phyloP scores from a whole-genome alignment of 164 flowering plant genomes.

The Magnolia sinica region DNA sequence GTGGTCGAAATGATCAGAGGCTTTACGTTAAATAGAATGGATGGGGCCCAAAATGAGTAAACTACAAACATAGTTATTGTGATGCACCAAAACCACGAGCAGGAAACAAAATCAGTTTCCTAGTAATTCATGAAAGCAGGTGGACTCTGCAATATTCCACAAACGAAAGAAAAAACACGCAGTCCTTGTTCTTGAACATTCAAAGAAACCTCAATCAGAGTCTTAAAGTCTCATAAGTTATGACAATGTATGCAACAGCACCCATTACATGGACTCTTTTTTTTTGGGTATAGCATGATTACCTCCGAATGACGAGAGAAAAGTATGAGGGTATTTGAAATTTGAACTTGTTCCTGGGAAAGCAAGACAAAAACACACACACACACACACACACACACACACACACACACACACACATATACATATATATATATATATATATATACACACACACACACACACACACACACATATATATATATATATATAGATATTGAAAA shows the following conservation, averaged over 20 bases:
- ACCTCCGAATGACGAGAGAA: constrained; percentile 96
- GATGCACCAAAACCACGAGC: too few relatives aligned
- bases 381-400: too few relatives aligned
- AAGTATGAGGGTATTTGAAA: constrained; percentile 92
- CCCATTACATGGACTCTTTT: not conserved
- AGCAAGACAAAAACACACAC: not conserved
- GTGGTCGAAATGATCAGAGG: too few relatives aligned
- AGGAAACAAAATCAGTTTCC: too few relatives aligned
- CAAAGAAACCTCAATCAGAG: not conserved
- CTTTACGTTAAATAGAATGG: too few relatives aligned
- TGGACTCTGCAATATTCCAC: not conserved
- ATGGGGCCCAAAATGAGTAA: too few relatives aligned
- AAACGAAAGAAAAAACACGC: not conserved
- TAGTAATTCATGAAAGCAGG: not conserved
- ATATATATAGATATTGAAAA: not conserved
- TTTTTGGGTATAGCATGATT: constrained; percentile 10
- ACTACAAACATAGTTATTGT: too few relatives aligned
- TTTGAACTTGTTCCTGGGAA: constrained; percentile 90
- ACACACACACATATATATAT: too few relatives aligned
- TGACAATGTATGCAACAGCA: not conserved
- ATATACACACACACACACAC: too few relatives aligned
- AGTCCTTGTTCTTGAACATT: not conserved
- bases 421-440: not conserved
- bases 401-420: too few relatives aligned
- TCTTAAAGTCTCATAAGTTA: not conserved